Percentiles rank a stretch among this genome's conserved stretches.
These are phyloP conservation scores for Plantago ovata DNA, from an alignment of 257 asterid species.

Conservation along the genomic window DNA sequence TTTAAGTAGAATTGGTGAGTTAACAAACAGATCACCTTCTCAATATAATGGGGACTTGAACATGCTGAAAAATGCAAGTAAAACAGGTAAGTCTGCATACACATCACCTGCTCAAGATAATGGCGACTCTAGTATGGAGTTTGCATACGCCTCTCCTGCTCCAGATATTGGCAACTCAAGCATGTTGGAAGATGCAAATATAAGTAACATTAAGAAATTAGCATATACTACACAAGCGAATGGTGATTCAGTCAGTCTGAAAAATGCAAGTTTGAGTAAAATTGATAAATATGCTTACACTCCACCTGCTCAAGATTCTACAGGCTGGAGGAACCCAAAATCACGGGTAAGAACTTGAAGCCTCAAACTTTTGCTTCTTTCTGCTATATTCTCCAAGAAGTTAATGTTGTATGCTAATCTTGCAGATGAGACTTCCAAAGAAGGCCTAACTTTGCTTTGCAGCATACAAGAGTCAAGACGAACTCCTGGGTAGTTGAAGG, in stretches of 20 bases:
- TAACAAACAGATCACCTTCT: constrained; percentile 42
- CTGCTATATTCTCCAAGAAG: background rate
- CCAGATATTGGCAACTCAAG: background rate
- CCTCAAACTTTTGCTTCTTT: background rate
- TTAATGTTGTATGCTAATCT: constrained; percentile 9
- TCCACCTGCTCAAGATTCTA: constrained; percentile 55
- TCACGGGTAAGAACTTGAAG: constrained; percentile 47
- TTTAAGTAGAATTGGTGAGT: background rate
- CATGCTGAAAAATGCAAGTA: background rate
- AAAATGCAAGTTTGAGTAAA: constrained; percentile 24
- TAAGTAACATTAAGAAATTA: background rate
- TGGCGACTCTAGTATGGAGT: background rate
- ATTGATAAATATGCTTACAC: constrained; percentile 53
- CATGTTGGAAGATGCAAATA: background rate
- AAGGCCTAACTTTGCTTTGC: constrained; percentile 28
- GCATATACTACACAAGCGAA: constrained; percentile 5
- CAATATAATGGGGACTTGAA: constrained; percentile 22
- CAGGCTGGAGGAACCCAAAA: constrained; percentile 75
- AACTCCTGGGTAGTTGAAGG: background rate
- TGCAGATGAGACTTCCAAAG: constrained; percentile 84
- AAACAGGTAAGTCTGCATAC: background rate
- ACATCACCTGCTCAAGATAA: constrained; percentile 1
- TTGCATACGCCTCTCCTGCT: background rate
- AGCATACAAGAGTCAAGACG: constrained; percentile 16
- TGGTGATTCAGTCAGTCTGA: constrained; percentile 26